Conservation (phyloP, 176 grass and related monocot genomes). For the Musa beccarii region DNA sequence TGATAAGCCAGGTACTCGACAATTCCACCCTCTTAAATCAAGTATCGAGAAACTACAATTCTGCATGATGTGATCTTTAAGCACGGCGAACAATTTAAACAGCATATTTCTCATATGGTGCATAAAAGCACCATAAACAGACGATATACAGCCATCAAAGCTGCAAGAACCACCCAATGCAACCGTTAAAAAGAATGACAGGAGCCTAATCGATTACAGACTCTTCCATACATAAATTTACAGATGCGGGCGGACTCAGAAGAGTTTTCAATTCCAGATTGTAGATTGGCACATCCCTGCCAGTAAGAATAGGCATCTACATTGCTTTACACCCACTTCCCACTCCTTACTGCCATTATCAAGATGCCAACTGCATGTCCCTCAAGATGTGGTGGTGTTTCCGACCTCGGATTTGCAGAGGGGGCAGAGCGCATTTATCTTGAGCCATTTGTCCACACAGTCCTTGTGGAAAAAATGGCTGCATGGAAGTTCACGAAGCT, state of each 20-base stretch:
- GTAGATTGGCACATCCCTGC: no score
- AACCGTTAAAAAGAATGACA: background rate
- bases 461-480: slow-evolving; percentile 79
- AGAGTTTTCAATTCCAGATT: no score
- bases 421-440: slow-evolving; percentile 87
- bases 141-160: background rate
- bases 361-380: background rate
- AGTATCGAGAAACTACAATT: background rate
- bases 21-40: background rate
- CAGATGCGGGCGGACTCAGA: background rate
- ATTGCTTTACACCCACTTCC: background rate
- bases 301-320: no score
- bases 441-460: slow-evolving; percentile 93
- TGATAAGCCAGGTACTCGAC: no score
- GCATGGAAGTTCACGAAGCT: slow-evolving; percentile 74
- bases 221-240: background rate
- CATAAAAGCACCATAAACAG: background rate
- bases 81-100: background rate
- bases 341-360: no score
- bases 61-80: no score
- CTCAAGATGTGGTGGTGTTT: slow-evolving; percentile 5
- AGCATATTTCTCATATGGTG: background rate
- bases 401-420: slow-evolving; percentile 78
- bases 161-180: background rate
- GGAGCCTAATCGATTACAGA: background rate